phyloP scores from a whole-genome alignment of 2,329 filamentous ascomycete species.

The Atkinsonella hypoxylon region DNA sequence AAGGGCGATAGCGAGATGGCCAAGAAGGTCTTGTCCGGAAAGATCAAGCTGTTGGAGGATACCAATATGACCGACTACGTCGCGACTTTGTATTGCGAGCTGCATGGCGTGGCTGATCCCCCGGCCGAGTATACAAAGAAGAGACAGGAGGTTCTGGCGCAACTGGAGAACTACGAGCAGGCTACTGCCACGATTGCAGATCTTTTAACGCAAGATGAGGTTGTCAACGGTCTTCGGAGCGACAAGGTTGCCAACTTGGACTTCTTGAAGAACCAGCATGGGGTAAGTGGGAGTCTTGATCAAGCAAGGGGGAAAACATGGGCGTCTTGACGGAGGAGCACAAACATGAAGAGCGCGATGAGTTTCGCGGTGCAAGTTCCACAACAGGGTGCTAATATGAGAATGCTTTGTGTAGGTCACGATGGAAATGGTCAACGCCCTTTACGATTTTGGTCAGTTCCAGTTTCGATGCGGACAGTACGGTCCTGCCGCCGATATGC shows the following conservation, averaged over 20 bases:
- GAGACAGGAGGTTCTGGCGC: conserved; percentile 75
- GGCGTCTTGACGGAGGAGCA: conserved; percentile 9
- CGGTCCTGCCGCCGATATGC: conserved; percentile 73
- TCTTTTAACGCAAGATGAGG: conserved; percentile 76
- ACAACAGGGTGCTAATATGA: neutral
- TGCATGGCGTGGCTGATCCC: conserved; percentile 65
- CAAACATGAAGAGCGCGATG: neutral
- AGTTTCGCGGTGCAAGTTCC: neutral
- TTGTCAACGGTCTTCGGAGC: conserved; percentile 79
- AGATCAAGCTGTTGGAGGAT: conserved; percentile 87
- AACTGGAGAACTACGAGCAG: conserved; percentile 73
- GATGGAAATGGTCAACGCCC: conserved; percentile 85
- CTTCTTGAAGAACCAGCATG: conserved; percentile 93
- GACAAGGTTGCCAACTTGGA: conserved; percentile 99
- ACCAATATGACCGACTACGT: conserved; percentile 99
- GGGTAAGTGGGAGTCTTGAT: conserved; percentile 40
- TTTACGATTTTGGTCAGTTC: conserved; percentile 94
- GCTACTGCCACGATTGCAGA: conserved; percentile 82
- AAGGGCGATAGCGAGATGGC: conserved; percentile 46
- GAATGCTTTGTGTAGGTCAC: conserved; percentile 48
- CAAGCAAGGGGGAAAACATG: neutral
- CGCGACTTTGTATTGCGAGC: conserved; percentile 78
- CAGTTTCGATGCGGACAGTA: conserved; percentile 98
- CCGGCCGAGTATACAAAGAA: conserved; percentile 82
- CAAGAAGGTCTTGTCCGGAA: conserved; percentile 67